Percentiles rank a stretch among this genome's conserved stretches.
phyloP scores from a whole-genome alignment of 805 yeast genomes.

The Starmerella powellii region DNA sequence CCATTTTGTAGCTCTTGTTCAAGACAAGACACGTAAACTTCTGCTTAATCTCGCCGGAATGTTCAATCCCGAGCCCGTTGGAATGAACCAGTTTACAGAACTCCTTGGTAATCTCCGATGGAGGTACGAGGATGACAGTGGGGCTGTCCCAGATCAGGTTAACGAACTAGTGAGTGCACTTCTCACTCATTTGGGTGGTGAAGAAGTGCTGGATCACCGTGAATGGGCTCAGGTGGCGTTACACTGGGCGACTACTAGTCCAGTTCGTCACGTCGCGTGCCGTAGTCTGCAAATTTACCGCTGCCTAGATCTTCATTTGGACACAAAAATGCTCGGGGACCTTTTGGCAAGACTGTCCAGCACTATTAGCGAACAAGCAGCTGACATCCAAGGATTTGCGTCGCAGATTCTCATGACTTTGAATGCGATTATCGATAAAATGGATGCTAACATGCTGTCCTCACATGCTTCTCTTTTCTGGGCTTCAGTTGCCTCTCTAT shows the following conservation, averaged over 20 bases:
- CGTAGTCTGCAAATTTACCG: constrained; percentile 90
- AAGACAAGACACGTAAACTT: constrained; percentile 69
- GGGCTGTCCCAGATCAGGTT: constrained; percentile 20
- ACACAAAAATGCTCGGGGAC: constrained; percentile 79
- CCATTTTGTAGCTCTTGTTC: constrained; percentile 73
- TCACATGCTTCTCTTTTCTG: constrained; percentile 91
- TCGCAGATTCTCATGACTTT: constrained; percentile 95
- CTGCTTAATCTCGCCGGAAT: constrained; percentile 42
- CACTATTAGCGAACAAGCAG: constrained; percentile 78
- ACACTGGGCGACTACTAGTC: constrained; percentile 94
- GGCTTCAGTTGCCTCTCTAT: constrained; percentile 85
- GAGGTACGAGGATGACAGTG: constrained; percentile 61
- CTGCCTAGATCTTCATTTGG: constrained; percentile 66
- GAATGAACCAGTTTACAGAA: constrained; percentile 45
- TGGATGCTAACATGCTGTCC: constrained; percentile 63
- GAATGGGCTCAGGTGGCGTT: constrained; percentile 76
- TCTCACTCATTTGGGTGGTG: constrained; percentile 18
- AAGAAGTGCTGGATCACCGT: constrained; percentile 24
- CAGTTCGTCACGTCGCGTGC: constrained; percentile 93
- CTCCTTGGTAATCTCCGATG: constrained; percentile 51
- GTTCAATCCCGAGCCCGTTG: constrained; percentile 31
- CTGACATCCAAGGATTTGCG: constrained; percentile 90
- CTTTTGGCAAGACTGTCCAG: constrained; percentile 88
- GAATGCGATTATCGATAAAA: constrained; percentile 80
- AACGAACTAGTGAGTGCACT: constrained; percentile 11